Percentiles rank a stretch among this genome's conserved stretches.
Conservation (phyloP, 1,284 basidiomycete genomes). For the Mycena sp. region DNA sequence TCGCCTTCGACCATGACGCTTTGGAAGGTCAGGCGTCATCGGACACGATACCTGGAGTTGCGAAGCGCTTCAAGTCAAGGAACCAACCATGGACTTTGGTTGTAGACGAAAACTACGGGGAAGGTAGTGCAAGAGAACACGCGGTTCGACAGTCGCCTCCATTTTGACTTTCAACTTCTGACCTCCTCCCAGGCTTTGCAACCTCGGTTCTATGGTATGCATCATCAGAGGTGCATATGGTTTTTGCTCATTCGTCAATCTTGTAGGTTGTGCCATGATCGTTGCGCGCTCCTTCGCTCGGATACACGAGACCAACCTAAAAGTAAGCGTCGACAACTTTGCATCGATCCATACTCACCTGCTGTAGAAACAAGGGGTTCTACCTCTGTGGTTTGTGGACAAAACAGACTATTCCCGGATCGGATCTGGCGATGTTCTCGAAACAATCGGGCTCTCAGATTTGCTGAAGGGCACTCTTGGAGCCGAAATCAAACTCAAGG, state of each 20-base stretch:
- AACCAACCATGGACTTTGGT: conserved; percentile 93
- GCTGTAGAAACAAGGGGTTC: conserved; percentile 90
- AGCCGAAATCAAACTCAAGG: conserved; percentile 69
- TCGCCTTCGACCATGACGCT: conserved; percentile 81
- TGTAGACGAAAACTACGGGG: conserved; percentile 97
- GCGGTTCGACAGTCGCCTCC: conserved; percentile 51
- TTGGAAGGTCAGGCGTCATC: conserved; percentile 55
- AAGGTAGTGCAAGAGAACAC: conserved; percentile 98
- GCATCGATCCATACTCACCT: not conserved
- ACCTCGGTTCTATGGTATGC: conserved; percentile 90
- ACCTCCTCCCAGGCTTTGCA: conserved; percentile 71
- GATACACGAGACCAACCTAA: conserved; percentile 98
- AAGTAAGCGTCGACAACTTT: too few relatives aligned
- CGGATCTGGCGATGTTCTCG: conserved; percentile 80
- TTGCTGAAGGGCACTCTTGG: conserved; percentile 62
- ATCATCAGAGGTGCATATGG: not conserved
- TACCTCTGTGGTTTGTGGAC: conserved; percentile 92
- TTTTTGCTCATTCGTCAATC: not conserved
- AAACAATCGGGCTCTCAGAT: conserved; percentile 59
- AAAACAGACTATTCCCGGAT: conserved; percentile 87
- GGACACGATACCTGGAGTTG: conserved; percentile 90
- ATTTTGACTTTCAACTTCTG: not conserved
- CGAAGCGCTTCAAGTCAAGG: conserved; percentile 86
- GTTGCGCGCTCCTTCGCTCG: conserved; percentile 95
- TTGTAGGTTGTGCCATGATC: conserved; percentile 81